These are phyloP conservation scores for Adansonia gregorii DNA, from an alignment of 441 rosid species.

Conservation along the genomic window DNA sequence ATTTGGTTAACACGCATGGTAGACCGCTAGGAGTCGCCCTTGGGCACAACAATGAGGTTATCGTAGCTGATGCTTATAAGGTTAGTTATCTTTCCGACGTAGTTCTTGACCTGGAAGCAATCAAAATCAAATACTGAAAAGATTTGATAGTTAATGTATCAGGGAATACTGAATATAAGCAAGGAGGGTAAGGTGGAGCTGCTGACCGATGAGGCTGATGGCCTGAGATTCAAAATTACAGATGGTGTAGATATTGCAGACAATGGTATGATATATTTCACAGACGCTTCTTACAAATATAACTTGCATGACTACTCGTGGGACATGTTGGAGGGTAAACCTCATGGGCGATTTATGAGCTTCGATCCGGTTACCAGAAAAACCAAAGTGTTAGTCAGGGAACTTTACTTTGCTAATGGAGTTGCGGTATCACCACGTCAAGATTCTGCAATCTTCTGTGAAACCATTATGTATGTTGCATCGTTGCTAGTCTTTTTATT, in stretches of 20 bases:
- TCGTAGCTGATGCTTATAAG: constrained; percentile 71
- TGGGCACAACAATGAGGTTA: constrained; percentile 42
- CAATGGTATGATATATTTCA: constrained; percentile 73
- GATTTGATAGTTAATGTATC: not conserved
- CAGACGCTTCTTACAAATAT: constrained; percentile 73
- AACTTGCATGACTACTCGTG: constrained; percentile 16
- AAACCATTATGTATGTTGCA: constrained; percentile 52
- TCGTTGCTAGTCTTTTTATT: not conserved
- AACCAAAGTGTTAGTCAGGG: constrained; percentile 50
- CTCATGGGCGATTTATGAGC: constrained; percentile 69
- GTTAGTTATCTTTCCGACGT: constrained; percentile 34
- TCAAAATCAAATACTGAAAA: not conserved
- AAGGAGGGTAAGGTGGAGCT: constrained; percentile 46
- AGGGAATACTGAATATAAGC: constrained; percentile 71
- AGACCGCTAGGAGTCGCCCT: constrained; percentile 78
- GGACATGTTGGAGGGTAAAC: constrained; percentile 66
- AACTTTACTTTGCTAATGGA: constrained; percentile 76
- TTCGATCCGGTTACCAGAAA: constrained; percentile 51
- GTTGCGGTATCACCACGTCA: constrained; percentile 64
- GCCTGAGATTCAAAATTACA: constrained; percentile 57
- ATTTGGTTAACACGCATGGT: constrained; percentile 73
- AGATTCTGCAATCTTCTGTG: constrained; percentile 58
- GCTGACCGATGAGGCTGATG: constrained; percentile 69
- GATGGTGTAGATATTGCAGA: constrained; percentile 67
- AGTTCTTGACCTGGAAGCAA: not conserved